A percentile compares a stretch with the other conserved stretches of the same genome.
phyloP scores from a whole-genome alignment of 192 early-diverging fungal species.

The Coemansia sp. region DNA sequence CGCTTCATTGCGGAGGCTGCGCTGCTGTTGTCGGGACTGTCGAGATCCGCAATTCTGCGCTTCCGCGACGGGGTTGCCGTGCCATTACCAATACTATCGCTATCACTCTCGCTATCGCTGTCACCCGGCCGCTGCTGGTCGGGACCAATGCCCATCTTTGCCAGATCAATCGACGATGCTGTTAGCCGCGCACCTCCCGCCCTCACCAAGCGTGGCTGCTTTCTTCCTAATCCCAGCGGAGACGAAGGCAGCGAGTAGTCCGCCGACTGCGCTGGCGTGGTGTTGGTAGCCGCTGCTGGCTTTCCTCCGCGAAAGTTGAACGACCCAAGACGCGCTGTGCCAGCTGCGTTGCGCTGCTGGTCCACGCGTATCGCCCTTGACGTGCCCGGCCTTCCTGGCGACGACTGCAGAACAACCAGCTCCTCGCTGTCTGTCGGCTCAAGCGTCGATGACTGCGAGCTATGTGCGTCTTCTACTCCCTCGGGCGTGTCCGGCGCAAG shows the following conservation, averaged over 20 bases:
- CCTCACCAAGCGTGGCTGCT: not conserved
- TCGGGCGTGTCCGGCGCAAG: conserved; percentile 42
- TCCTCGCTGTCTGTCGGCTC: conserved; percentile 21
- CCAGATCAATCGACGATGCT: conserved; percentile 8
- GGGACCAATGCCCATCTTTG: conserved; percentile 16
- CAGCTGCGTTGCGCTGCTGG: not conserved
- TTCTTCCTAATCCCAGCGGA: not conserved
- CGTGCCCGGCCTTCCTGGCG: conserved; percentile 40
- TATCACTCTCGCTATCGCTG: not conserved
- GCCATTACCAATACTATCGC: conserved; percentile 4
- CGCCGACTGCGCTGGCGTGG: not conserved
- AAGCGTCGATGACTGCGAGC: conserved; percentile 40
- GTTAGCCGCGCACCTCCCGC: not conserved
- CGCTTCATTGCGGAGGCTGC: conserved; percentile 14
- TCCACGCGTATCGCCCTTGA: conserved; percentile 16
- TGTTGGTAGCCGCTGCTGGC: not conserved
- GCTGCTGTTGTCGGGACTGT: conserved; percentile 9
- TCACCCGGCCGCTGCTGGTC: too few species aligned
- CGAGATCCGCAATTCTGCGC: conserved; percentile 17
- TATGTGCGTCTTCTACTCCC: not conserved
- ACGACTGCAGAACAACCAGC: conserved; percentile 53
- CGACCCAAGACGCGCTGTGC: conserved; percentile 27
- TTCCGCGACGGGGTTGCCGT: conserved; percentile 14
- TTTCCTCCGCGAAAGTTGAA: conserved; percentile 34
- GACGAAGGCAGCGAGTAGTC: conserved; percentile 15